Percentiles rank a stretch among this genome's conserved stretches.
phyloP scores from a whole-genome alignment of 257 asterid species.

The Asclepias syriaca region DNA sequence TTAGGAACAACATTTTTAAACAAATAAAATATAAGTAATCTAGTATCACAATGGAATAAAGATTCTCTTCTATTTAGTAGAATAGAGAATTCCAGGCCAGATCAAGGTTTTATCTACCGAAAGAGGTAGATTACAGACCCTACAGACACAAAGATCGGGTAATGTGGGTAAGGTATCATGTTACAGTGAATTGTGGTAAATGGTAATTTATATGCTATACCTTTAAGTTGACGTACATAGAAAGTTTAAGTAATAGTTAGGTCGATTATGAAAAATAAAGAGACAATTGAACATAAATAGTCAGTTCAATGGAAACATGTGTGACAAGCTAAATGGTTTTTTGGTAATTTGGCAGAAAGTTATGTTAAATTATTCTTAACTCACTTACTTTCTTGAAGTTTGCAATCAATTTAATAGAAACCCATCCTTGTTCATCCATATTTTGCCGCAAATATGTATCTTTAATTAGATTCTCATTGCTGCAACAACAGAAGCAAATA shows the following conservation, averaged over 20 bases:
- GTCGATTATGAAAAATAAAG: background rate
- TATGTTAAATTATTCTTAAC: background rate
- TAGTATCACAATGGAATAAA: background rate
- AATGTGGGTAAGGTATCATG: background rate
- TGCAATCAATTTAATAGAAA: constrained; percentile 57
- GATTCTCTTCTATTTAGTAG: background rate
- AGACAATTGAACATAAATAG: background rate
- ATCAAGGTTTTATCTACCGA: background rate
- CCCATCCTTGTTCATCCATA: constrained; percentile 76
- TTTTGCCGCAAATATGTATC: constrained; percentile 55
- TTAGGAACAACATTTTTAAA: background rate
- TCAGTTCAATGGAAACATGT: background rate
- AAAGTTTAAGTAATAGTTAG: background rate
- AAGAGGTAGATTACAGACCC: background rate
- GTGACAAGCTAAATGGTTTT: background rate
- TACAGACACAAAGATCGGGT: background rate
- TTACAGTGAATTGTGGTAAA: background rate
- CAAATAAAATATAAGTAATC: background rate
- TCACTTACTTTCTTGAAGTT: constrained; percentile 56
- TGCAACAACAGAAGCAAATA: constrained; percentile 23
- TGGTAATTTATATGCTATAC: background rate
- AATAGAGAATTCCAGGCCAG: background rate
- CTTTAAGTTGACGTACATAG: background rate
- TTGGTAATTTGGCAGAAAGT: background rate
- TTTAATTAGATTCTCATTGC: constrained; percentile 57